phyloP scores from a whole-genome alignment of 2,329 filamentous ascomycete species.

The Aspergillus sp. region DNA sequence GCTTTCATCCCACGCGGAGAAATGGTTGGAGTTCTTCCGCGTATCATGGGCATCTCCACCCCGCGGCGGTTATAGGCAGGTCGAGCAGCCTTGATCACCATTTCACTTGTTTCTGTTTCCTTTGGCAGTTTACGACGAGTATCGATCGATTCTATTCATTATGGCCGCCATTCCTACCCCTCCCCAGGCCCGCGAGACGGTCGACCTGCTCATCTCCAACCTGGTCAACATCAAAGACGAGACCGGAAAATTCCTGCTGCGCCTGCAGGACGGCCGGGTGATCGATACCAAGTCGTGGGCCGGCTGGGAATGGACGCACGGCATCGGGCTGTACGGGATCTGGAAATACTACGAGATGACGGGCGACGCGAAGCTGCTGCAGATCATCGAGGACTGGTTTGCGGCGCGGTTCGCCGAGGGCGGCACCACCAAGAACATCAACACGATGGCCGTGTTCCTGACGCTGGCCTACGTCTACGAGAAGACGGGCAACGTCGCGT shows the following conservation, averaged over 20 bases:
- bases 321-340: conserved; percentile 75
- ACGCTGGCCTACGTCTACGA: conserved; percentile 78
- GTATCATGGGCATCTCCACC: conserved; percentile 9
- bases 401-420: conserved; percentile 65
- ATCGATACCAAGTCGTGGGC: conserved; percentile 82
- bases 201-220: conserved; percentile 68
- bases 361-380: conserved; percentile 58
- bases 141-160: conserved; percentile 11
- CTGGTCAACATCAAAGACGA: conserved; percentile 75
- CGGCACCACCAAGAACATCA: conserved; percentile 80
- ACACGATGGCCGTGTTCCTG: conserved; percentile 77
- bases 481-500: conserved; percentile 65
- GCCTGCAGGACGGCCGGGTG: conserved; percentile 67
- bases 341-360: conserved; percentile 80
- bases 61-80: conserved; percentile 5
- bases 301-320: conserved; percentile 78
- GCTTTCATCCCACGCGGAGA: conserved; percentile 9
- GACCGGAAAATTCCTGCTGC: conserved; percentile 71
- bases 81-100: background rate
- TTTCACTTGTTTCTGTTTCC: background rate
- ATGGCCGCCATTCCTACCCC: conserved; percentile 15
- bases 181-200: conserved; percentile 52
- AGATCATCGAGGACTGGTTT: conserved; percentile 74
- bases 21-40: conserved; percentile 8
- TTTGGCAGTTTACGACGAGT: no score